Conservation (phyloP, 352 stramenopile species). For the Globisporangium uncinulatum region DNA sequence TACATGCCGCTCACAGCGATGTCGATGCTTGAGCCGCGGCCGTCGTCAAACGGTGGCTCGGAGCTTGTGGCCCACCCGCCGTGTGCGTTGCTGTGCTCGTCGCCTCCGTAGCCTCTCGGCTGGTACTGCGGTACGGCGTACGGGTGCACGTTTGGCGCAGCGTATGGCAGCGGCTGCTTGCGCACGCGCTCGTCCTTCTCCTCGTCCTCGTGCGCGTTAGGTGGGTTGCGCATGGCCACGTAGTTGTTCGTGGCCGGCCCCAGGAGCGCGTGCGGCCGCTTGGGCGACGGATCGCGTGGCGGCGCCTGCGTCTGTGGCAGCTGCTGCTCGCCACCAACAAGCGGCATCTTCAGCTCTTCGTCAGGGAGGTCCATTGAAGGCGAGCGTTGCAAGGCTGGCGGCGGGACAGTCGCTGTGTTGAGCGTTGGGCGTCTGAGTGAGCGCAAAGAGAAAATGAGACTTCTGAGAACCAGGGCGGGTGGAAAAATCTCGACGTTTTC, state of each 20-base stretch:
- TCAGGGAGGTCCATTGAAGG: conserved; percentile 58
- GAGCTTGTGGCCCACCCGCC: conserved; percentile 34
- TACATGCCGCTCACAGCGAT: conserved; percentile 85
- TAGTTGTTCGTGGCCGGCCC: conserved; percentile 21
- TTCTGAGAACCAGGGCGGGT: background rate
- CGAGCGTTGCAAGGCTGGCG: too few species aligned
- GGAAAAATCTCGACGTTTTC: background rate
- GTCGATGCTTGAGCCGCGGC: conserved; percentile 53
- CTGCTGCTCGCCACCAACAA: conserved; percentile 29
- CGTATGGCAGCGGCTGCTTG: conserved; percentile 43
- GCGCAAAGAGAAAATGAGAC: background rate
- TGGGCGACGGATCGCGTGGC: conserved; percentile 13
- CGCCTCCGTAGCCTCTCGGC: conserved; percentile 42
- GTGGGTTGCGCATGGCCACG: conserved; percentile 24
- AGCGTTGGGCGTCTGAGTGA: background rate
- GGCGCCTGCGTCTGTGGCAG: conserved; percentile 6
- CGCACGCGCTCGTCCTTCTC: conserved; percentile 41
- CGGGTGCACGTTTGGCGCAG: conserved; percentile 69
- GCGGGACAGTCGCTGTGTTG: too few species aligned
- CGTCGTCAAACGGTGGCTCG: conserved; percentile 36
- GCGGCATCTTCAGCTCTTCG: conserved; percentile 70
- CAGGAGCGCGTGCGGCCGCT: conserved; percentile 11
- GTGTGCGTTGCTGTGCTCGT: conserved; percentile 27
- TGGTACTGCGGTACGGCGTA: conserved; percentile 81
- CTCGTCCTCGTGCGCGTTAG: conserved; percentile 26